A percentile compares a stretch with the other conserved stretches of the same genome.
Conservation (phyloP, 2,329 filamentous ascomycete species). For the Fusarium sp. region DNA sequence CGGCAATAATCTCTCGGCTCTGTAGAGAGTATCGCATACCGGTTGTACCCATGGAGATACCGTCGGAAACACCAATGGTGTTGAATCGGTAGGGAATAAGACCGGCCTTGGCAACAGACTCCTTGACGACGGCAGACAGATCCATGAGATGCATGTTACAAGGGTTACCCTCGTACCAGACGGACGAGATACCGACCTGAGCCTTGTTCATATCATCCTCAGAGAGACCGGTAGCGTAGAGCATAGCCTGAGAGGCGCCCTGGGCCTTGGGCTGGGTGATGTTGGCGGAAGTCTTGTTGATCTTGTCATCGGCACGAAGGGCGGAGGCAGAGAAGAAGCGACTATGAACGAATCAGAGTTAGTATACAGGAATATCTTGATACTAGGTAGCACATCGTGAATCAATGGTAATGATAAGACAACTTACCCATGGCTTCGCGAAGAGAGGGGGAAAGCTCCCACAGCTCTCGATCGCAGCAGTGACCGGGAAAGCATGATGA, state of each 20-base stretch:
- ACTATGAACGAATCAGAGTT: conserved; percentile 48
- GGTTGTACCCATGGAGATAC: conserved; percentile 96
- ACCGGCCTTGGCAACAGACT: conserved; percentile 75
- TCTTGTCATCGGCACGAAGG: conserved; percentile 64
- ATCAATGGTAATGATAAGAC: neutral
- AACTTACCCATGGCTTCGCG: conserved; percentile 48
- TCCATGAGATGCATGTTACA: conserved; percentile 99
- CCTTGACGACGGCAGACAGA: conserved; percentile 79
- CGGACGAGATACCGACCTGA: conserved; percentile 96
- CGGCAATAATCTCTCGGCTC: conserved; percentile 95
- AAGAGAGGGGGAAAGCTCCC: conserved; percentile 44
- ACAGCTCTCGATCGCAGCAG: conserved; percentile 48
- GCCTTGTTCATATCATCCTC: conserved; percentile 94
- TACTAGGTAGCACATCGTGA: neutral
- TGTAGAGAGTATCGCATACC: conserved; percentile 97
- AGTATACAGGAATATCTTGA: conserved; percentile 1
- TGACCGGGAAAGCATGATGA: conserved; percentile 49
- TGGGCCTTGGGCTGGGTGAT: conserved; percentile 99
- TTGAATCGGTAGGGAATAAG: conserved; percentile 98
- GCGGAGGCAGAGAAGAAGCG: conserved; percentile 65
- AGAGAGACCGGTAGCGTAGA: conserved; percentile 91
- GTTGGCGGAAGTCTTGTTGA: conserved; percentile 86
- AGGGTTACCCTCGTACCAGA: conserved; percentile 98
- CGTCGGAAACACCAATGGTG: conserved; percentile 97
- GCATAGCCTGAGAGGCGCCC: conserved; percentile 98